Evolutionary conservation across 352 stramenopile genomes (phyloP), one percentile per base, ranked within the genome.

Genomic region (Peronosclerospora sorghi): DNA sequence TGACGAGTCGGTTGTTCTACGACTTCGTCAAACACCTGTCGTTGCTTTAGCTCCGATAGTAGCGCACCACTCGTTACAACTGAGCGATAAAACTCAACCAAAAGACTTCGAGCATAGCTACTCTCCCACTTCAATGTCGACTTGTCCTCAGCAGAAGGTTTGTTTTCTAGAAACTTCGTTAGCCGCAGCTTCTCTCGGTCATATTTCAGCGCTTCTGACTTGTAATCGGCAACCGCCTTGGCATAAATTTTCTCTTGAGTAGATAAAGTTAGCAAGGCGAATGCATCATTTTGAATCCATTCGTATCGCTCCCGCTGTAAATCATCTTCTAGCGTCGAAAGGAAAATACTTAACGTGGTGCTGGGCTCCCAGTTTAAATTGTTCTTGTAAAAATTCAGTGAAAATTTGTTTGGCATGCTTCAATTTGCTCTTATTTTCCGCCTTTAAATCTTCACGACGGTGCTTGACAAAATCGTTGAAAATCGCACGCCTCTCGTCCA

Each of bases 381-480:
- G 62, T n/a, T 82, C 57, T 3, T 41, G 51, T 13, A 88, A 18
- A 1, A 83, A 26, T 12, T 69, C 41, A 2, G 43, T 39, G 2
- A 86, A 81, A 1, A 59, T 20, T 43, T 78, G 68, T 20, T 83
- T 85, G 0, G 72, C 67, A 17, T 67, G 53, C 30, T 73, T 76
- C n/a, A 88, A 30, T 27, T 83, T 86, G 32, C 47, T 48, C 42
- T 91, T 91, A 56, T 84, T 86, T 50, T 88, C 75, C 1, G 49
- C 51, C 34, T 87, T 83, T 2, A 91, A 28, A 35, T 87, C 73
- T n/a, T 73, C 64, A n/a, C 71, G 70, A 23, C 73, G 75, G 38
- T 88, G 63, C 32, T 77, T 52, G 0, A 88, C 60, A 51, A 88
- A 91, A 23, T 87, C 65, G 17, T 91, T 73, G 51, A 86, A 91